Conservation (phyloP, 345 rosid species). For the Eucalyptus guilfoylei region DNA sequence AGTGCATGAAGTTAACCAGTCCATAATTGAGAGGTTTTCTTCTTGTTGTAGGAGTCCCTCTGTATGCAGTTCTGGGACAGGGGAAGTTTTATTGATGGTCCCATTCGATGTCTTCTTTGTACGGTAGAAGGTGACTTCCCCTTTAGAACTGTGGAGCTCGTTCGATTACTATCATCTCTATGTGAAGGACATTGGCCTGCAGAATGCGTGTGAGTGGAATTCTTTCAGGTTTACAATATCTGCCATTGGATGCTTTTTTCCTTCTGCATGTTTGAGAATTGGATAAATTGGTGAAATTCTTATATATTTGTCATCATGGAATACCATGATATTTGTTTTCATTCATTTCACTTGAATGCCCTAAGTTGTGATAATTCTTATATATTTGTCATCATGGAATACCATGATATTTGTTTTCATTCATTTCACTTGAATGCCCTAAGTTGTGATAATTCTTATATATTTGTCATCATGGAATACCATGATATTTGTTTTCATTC, state of each 20-base stretch:
- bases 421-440: background rate
- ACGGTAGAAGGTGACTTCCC: constrained; percentile 91
- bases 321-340: background rate
- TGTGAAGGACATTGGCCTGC: constrained; percentile 98
- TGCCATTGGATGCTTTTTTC: background rate
- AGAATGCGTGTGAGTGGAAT: constrained; percentile 75
- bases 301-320: background rate
- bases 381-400: background rate
- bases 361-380: background rate
- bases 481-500: background rate
- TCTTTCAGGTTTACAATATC: background rate
- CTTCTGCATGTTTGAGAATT: background rate
- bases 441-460: background rate
- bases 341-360: background rate
- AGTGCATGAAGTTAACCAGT: background rate
- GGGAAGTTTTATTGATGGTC: constrained; percentile 87
- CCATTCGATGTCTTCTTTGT: constrained; percentile 87
- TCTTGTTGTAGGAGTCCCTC: constrained; percentile 66
- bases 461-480: background rate
- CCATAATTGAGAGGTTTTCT: background rate
- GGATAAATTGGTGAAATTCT: background rate
- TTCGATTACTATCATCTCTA: constrained; percentile 74
- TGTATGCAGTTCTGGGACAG: constrained; percentile 96
- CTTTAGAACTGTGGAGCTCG: constrained; percentile 52
- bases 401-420: background rate